Conservation (phyloP, 805 yeast species). For the Candida nanaspora region DNA sequence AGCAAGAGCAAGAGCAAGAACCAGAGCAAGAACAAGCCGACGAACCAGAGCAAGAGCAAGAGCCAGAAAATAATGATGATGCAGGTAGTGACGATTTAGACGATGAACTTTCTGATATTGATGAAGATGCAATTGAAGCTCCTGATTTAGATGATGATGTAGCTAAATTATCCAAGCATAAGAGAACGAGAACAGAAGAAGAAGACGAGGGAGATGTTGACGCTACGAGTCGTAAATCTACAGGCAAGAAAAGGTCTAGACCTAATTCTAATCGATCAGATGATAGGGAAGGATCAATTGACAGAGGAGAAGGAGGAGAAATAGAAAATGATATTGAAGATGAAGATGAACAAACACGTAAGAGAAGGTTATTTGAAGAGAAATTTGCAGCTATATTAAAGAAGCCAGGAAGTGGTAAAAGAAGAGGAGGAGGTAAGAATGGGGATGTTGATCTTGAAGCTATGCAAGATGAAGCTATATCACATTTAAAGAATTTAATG, state of each 20-base stretch:
- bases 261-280: too few species aligned
- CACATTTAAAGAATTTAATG: constrained; percentile 81
- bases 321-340: too few species aligned
- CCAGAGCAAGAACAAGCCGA: background rate
- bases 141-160: constrained; percentile 13
- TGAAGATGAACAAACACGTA: constrained; percentile 32
- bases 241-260: background rate
- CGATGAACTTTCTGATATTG: constrained; percentile 29
- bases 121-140: constrained; percentile 26
- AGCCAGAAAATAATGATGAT: background rate
- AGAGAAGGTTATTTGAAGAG: constrained; percentile 74
- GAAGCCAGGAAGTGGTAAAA: constrained; percentile 41
- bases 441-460: constrained; percentile 93
- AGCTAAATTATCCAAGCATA: constrained; percentile 10
- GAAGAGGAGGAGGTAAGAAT: constrained; percentile 54
- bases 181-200: constrained; percentile 4
- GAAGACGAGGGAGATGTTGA: constrained; percentile 4
- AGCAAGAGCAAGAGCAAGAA: constrained; percentile 6
- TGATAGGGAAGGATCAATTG: constrained; percentile 19
- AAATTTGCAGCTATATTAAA: constrained; percentile 73
- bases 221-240: constrained; percentile 1
- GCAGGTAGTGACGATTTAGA: constrained; percentile 1
- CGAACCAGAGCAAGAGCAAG: background rate
- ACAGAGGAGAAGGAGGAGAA: constrained; percentile 22
- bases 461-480: constrained; percentile 88